Evolutionary conservation across 176 grass and related monocot species (phyloP).

Genomic region (Oryza glaberrima): DNA sequence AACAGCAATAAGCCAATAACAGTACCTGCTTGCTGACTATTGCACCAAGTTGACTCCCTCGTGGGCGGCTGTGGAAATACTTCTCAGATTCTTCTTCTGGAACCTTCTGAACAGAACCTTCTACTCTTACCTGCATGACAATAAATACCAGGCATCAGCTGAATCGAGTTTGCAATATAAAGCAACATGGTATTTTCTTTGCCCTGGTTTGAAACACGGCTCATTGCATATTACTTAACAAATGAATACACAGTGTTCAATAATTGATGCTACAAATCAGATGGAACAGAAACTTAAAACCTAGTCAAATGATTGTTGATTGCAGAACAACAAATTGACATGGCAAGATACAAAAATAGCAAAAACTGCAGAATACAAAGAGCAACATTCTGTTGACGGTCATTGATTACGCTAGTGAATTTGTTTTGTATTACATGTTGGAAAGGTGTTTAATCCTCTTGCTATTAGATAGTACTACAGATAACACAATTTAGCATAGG

Average conservation of each 20-base stretch:
- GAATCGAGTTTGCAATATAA: constrained; percentile 19
- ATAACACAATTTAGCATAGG: not conserved
- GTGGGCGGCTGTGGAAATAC: constrained; percentile 96
- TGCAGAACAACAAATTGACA: constrained; percentile 7
- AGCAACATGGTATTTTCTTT: not conserved
- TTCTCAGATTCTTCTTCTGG: constrained; percentile 89
- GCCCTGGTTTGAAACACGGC: not conserved
- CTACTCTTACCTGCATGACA: constrained; percentile 82
- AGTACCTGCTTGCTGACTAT: constrained; percentile 92
- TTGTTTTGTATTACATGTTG: not conserved
- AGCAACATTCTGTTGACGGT: not conserved
- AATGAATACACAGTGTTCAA: constrained; percentile 21
- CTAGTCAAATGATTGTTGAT: constrained; percentile 29
- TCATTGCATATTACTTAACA: constrained; percentile 2
- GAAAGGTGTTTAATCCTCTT: constrained; percentile 20
- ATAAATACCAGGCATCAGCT: constrained; percentile 24
- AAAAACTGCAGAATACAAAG: constrained; percentile 18
- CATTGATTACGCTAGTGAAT: not conserved
- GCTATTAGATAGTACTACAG: not conserved
- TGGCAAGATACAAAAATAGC: not conserved
- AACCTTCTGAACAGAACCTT: constrained; percentile 85
- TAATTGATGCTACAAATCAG: constrained; percentile 6
- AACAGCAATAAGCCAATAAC: not conserved
- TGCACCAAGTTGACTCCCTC: constrained; percentile 95
- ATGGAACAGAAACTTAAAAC: constrained; percentile 23